Evolutionary conservation across 139 green algal genomes (phyloP), one percentile per base, ranked within the genome.

Genomic region (Pycnococcus provasolii): DNA sequence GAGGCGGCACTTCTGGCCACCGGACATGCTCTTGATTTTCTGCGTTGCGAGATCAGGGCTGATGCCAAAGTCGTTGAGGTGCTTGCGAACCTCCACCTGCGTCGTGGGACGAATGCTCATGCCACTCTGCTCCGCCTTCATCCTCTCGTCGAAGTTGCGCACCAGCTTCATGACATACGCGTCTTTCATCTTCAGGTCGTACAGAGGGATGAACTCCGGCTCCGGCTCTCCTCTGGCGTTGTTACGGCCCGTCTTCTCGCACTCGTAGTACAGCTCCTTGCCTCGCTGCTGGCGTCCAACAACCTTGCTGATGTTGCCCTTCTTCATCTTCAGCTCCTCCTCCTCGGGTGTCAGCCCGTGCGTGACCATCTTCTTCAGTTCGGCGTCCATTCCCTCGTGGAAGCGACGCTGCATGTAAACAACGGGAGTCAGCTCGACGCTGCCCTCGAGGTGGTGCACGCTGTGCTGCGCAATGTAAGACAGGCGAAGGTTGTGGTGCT

Each of bases 31-130:
- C 50, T 71, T 63, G 6, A 79, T 75, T 42, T 69, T 79, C 13
- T 57, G 43, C 45, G 55, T 58, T 15, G 72, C 72, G 2, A 78
- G 57, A 26, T 71, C 66, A 9, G 53, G 15, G 37, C 54, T 45
- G 53, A 78, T 70, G 3, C 72, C 72, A 42, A 78, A 78, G 7
- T 71, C 50, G 4, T 53, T 58, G 2, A 78, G 66, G 60, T 78
- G 67, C 59, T 70, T 67, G 42, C 59, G 59, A 9, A 71, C 66
- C 42, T 78, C 72, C 26, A 67, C 60, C 59, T 70, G 60, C 26
- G 68, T 75, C 13, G 75, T 15, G 37, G 70, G 70, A 4, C 70
- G 70, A 1, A 76, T 15, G n/a, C 66, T 58, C 70, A 76, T 64
- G 5, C 70, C 70, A 37, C 9, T 48, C 48, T 66, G 54, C 70